Conservation (phyloP, 305 asterid genomes). For the Plantago coronopus region DNA sequence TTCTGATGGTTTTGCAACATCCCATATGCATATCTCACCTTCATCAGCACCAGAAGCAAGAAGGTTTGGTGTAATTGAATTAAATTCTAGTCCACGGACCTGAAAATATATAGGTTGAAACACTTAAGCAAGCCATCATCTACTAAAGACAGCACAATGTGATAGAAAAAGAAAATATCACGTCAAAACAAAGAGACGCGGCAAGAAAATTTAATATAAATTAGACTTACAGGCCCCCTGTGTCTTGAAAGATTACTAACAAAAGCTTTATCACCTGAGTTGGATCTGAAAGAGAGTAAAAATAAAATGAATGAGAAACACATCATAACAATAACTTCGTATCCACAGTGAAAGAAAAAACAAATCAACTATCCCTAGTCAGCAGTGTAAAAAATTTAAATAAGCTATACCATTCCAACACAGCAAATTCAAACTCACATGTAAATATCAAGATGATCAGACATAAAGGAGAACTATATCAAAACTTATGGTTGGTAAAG, state of each 20-base stretch:
- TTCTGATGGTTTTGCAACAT: constrained; percentile 66
- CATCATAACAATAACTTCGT: background rate
- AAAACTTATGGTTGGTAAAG: too few species aligned
- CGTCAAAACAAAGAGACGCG: background rate
- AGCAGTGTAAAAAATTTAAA: background rate
- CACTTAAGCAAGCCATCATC: constrained; percentile 21
- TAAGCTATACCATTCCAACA: background rate
- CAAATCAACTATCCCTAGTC: background rate
- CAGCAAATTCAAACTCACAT: too few species aligned
- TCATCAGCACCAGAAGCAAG: constrained; percentile 99
- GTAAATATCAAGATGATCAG: too few species aligned
- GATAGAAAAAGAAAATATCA: constrained; percentile 7
- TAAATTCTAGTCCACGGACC: constrained; percentile 93
- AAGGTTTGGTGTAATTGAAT: constrained; percentile 61
- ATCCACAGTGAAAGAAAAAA: background rate
- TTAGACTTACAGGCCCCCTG: constrained; percentile 73
- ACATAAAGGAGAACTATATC: too few species aligned
- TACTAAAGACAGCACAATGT: constrained; percentile 13
- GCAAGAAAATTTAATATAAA: too few species aligned
- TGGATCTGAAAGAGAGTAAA: constrained; percentile 31
- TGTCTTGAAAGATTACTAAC: constrained; percentile 68
- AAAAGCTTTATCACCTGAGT: constrained; percentile 59
- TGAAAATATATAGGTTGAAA: constrained; percentile 23
- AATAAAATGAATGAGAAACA: constrained; percentile 25
- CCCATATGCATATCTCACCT: constrained; percentile 97